Evolutionary conservation across 495 filamentous ascomycete species (phyloP).

Genomic region (Lophiotrema nucula): DNA sequence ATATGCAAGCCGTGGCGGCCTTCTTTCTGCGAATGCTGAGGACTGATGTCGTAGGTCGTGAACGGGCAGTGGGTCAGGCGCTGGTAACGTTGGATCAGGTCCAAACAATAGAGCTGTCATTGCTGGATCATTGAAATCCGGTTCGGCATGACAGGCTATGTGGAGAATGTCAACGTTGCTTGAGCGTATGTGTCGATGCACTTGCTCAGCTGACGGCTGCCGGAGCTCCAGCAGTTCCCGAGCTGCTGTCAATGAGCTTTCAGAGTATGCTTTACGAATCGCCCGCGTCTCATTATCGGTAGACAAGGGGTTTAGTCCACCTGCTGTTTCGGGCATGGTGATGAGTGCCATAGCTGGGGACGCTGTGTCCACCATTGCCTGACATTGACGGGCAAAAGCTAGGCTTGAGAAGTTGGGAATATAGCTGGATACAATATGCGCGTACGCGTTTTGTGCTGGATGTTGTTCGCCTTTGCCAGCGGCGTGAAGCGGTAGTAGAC

Average conservation of each 20-base stretch:
- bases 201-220: neutral
- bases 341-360: neutral
- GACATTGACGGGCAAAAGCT: neutral
- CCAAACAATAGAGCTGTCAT: constrained; percentile 2
- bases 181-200: neutral
- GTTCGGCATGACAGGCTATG: constrained; percentile 7
- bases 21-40: neutral
- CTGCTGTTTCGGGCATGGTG: constrained; percentile 11
- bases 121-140: constrained; percentile 1
- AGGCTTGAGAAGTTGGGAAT: neutral
- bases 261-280: neutral
- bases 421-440: constrained; percentile 3
- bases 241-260: neutral
- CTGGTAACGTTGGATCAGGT: neutral
- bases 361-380: neutral
- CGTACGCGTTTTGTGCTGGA: neutral
- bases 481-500: constrained; percentile 11
- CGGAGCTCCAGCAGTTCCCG: neutral
- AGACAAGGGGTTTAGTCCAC: neutral
- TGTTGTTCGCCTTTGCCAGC: neutral
- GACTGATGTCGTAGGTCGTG: neutral
- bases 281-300: neutral
- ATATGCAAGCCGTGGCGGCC: constrained; percentile 13
- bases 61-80: constrained; percentile 1
- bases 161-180: constrained; percentile 4